Conservation (phyloP, 2,329 filamentous ascomycete species). For the Aureobasidium sp. region DNA sequence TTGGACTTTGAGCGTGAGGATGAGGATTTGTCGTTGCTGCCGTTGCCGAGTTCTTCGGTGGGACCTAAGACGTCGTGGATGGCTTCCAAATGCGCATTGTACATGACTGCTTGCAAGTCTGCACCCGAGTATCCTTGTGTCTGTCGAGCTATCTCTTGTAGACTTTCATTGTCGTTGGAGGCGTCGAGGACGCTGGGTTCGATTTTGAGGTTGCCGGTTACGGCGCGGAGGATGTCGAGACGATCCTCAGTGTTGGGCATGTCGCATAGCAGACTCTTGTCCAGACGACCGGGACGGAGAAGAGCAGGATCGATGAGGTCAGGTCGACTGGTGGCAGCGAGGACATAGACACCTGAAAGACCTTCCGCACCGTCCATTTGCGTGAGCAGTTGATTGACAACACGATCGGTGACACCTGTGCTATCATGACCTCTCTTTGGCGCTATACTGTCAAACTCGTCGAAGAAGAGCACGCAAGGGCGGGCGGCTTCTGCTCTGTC, state of each 20-base stretch:
- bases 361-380: slow-evolving; percentile 99
- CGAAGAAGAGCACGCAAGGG: slow-evolving; percentile 94
- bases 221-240: slow-evolving; percentile 75
- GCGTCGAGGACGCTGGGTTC: slow-evolving; percentile 53
- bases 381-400: slow-evolving; percentile 95
- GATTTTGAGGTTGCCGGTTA: slow-evolving; percentile 74
- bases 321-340: slow-evolving; percentile 86
- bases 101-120: slow-evolving; percentile 88
- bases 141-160: slow-evolving; percentile 65
- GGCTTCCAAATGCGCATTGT: slow-evolving; percentile 92
- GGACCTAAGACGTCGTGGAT: slow-evolving; percentile 80
- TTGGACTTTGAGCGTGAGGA: slow-evolving; percentile 15
- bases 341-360: slow-evolving; percentile 86
- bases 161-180: slow-evolving; percentile 20
- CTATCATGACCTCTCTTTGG: slow-evolving; percentile 95
- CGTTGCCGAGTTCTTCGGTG: slow-evolving; percentile 26
- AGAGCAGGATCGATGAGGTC: slow-evolving; percentile 94
- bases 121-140: slow-evolving; percentile 92
- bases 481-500: slow-evolving; percentile 83
- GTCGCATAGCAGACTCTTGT: slow-evolving; percentile 88
- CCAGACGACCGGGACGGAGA: slow-evolving; percentile 80
- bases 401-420: slow-evolving; percentile 95
- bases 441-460: slow-evolving; percentile 96
- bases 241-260: slow-evolving; percentile 75
- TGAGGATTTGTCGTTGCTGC: slow-evolving; percentile 23